Evolutionary conservation across 768 basidiomycete species (phyloP).

Genomic region (Tremella fuciformis): DNA sequence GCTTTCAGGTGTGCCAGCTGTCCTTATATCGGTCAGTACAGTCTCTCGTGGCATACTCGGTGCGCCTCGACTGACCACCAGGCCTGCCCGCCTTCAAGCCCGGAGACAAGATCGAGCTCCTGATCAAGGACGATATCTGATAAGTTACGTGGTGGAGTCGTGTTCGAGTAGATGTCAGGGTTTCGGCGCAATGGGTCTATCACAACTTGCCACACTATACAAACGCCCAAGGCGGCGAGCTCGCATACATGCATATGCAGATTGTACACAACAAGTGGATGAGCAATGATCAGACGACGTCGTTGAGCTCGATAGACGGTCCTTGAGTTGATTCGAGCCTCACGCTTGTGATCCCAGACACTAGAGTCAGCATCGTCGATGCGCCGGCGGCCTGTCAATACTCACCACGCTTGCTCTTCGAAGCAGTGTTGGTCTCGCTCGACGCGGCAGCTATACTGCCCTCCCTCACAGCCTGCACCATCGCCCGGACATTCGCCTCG

Average conservation of each 20-base stretch:
- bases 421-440: neutral
- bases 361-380: constrained; percentile 51
- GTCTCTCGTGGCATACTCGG: neutral
- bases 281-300: constrained; percentile 50
- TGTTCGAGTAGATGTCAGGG: too few species aligned
- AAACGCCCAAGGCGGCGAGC: too few species aligned
- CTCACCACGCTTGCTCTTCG: constrained; percentile 1
- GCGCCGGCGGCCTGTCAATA: neutral
- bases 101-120: constrained; percentile 93
- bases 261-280: neutral
- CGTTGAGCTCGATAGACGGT: constrained; percentile 83
- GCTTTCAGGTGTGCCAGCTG: constrained; percentile 95
- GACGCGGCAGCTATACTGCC: constrained; percentile 6
- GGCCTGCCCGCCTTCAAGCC: constrained; percentile 97
- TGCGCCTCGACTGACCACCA: constrained; percentile 49
- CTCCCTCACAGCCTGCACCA: constrained; percentile 2
- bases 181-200: too few species aligned
- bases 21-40: constrained; percentile 82
- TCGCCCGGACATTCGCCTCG: constrained; percentile 2
- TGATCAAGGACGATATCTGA: constrained; percentile 81
- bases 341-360: constrained; percentile 73
- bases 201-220: too few species aligned
- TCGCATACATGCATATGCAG: neutral
- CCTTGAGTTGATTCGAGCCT: constrained; percentile 80
- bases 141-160: too few species aligned